Evolutionary conservation across 2,329 filamentous ascomycete genomes (phyloP), one percentile per base, ranked within the genome.

Genomic region (Clarireedia sp.): DNA sequence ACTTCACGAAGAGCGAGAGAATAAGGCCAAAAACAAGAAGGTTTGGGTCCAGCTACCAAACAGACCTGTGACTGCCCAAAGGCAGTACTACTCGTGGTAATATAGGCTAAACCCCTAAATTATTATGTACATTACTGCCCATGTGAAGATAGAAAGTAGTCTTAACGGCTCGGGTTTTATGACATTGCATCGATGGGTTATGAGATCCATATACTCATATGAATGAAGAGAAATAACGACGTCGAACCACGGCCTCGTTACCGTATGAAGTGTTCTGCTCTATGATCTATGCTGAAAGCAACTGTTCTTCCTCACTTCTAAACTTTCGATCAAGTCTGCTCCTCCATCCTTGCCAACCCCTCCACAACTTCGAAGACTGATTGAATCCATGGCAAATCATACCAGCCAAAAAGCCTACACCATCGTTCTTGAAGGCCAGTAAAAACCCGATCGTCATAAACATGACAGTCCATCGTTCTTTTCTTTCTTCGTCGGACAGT

Each of bases 81-180:
- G 88, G 64, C 92, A 90, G 68, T 95, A 94, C 71, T 95, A 95
- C 72, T 83, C 87, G 59, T 99, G 92, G 92, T 97, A 85, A 24
- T 57, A 14, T n/a, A 33, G 40, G 33, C 48, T 24, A 40, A 23
- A 54, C 23, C 17, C 41, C 26, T 24, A 43, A 17, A n/a, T 29
- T 26, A 36, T 41, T 37, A 16, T 54, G 46, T 54, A 54, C 49
- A 50, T 10, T 54, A 43, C 29, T 12, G 29, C 29, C 29, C 29
- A 14, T 33, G 29, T 5, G 10, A 4, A 14, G 12, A 33, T 33
- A 10, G 9, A 33, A 33, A 10, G 29, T 33, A 33, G 29, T 33
- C 29, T 10, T 12, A 33, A 12, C 29, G 12, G 12, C 29, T 12
- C 12, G 29, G 12, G 12, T 33, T 29, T 29, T 33, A 9, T 33